These are phyloP conservation scores for Gossypium rotundifolium DNA, from an alignment of 345 rosid species.

Conservation along the genomic window DNA sequence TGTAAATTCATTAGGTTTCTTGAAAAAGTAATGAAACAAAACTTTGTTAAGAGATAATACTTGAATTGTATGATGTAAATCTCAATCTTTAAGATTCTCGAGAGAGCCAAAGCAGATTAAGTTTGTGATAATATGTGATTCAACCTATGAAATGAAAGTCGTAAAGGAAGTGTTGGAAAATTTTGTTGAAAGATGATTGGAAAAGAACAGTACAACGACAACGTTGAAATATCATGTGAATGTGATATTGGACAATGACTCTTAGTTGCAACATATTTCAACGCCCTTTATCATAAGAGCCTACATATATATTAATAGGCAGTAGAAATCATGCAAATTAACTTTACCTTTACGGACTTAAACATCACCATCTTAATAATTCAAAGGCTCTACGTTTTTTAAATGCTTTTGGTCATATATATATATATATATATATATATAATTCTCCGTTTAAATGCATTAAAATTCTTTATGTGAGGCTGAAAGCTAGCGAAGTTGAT, in stretches of 20 bases:
- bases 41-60: no score
- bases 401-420: background rate
- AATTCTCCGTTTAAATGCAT: background rate
- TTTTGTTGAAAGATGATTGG: background rate
- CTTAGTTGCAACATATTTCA: background rate
- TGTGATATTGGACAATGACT: background rate
- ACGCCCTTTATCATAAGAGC: background rate
- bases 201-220: background rate
- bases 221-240: background rate
- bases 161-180: background rate
- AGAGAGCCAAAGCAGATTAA: no score
- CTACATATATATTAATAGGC: background rate
- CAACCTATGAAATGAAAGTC: no score
- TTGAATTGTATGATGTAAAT: no score
- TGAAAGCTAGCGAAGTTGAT: background rate
- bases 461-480: background rate
- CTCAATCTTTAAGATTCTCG: no score
- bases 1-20: no score
- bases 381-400: background rate
- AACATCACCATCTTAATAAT: constrained; percentile 8
- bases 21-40: no score
- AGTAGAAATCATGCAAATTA: background rate
- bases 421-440: no score
- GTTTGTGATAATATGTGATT: no score
- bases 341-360: background rate